Base-by-base conservation (phyloP, 179 eudicot genomes). In the Spergularia azorica region DNA sequence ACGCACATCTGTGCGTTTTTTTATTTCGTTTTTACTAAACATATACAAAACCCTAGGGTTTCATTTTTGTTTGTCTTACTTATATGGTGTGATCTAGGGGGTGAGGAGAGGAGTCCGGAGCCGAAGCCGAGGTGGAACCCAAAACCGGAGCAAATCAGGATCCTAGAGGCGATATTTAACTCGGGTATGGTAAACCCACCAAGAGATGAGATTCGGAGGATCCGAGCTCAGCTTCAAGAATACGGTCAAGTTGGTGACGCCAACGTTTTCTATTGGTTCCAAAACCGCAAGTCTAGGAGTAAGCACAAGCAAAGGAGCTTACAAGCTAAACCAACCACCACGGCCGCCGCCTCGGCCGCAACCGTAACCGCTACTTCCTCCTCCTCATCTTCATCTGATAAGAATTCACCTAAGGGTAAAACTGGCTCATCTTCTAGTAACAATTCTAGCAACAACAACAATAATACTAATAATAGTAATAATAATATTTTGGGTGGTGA, bases 131-230 rank as follows among this genome's bases (percentile, higher is more conserved):
- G 99, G 73, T 95, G 99, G 99, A 93, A 93, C 82, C 97, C 99
- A 3, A 89, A 90, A 77, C 97, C 97, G 9, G 99, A 95, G 66
- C 99, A 95, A 76, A 95, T 95, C 39, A 88, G 92, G 78, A 93
- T 95, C 62, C 90, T 95, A 0, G 99, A 95, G 77, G 83, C 95
- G 0, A 91, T 95, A 73, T 95, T 95, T 87, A 93, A 95, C 86
- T 93, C 97, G 14, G 97, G 99, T 1, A 89, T 95, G 91, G 95
- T 95, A 6, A 95, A 95, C 79, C 99, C 99, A 2, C 99, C 99
- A 2, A 68, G 99, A 7, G 99, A 95, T 21, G 99, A 93, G 84
- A 95, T 93, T 50, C 80, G 91, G 46, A 88, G 85, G 74, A 94
- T 94, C 84, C 88, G 97, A 64, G 84, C 88, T 9, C 97, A 88